Base-by-base conservation (phyloP, 2,329 filamentous ascomycete species). In the Colletotrichum tanaceti region DNA sequence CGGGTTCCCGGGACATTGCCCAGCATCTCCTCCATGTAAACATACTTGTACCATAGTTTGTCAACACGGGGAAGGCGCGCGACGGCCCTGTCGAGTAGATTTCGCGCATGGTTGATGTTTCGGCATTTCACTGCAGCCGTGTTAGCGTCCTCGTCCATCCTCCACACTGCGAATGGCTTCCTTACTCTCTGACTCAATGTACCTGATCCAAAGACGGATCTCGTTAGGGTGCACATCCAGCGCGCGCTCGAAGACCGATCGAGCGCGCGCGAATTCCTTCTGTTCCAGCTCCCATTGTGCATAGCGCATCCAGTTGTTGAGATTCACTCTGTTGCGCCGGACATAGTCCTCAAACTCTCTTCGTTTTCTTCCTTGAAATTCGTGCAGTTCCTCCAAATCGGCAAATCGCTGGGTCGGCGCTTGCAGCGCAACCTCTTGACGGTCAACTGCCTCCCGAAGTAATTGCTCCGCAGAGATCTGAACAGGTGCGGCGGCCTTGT, bases 301-400 rank as follows among this genome's bases (percentile, higher is more conserved):
- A 85, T 99, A 99, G 76, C 94, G 92, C 87, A 96, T 93, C 96
- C 96, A 99, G 81, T 98, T 98, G 85, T 97, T 97, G 87, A 98
- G 94, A 77, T 97, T 97, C 78, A 98, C 87, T 76, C 95, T 85
- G 78, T 98, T 98, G 72, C 96, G 92, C 72, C 94, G 91, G 70
- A 98, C 93, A 90, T 98, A 98, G 84, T 97, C 93, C 81, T 99
- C 96, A 74, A 97, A 99, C 76, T 97, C 96, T 80, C 94, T 96
- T 73, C 96, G 88, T 83, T 98, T 98, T 72, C 96, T 89, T 63
- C 94, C 95, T 81, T 99, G 96, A 80, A 93, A 97, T 81, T 98
- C 96, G 83, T 98, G 95, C 55, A 99, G 89, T 84, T 99, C 96
- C 83, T 99, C 96, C 74, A 99, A 88, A 75, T 99, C 96, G 73